Base-by-base conservation (phyloP, 2,329 filamentous ascomycete species). In the Emydomyces testavorans region DNA sequence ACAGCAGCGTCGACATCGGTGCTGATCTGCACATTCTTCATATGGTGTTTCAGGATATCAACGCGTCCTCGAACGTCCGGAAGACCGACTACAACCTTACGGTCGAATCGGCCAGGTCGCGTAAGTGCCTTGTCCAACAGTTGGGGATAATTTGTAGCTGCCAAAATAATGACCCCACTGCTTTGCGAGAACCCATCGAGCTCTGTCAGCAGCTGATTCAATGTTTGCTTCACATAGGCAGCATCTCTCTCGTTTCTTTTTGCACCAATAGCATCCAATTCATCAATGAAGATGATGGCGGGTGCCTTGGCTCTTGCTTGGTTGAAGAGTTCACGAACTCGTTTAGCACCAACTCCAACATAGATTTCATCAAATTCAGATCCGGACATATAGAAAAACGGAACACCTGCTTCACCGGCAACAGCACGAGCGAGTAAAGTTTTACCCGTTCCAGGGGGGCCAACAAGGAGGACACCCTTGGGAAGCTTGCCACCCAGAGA, bases 331-430 rank as follows among this genome's bases (percentile, higher is more conserved):
- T 95, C 92, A 50, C 92, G 86, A 41, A 98, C 90, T 60, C 92
- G 85, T 74, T 98, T 94, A 38, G 88, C 88, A 62, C 89, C 88
- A 46, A 98, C 92, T 62, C 92, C 92, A 29, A 98, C 93, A 61
- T 95, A 98, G 45, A 98, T 83, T 67, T 98, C 92, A 61, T 98
- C 92, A 62, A 98, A 98, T 65, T 98, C 92, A 50, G 87, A 94
- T 43, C 92, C 92, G 61, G 92, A 98, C 90, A 98, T 96, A 76
- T 95, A 98, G 75, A 96, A 98, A 75, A 98, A 98, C 1, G 92
- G 92, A 15, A 98, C 92, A 48, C 90, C 92, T 46, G 92, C 89
- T 71, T 98, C 92, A 45, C 92, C 92, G 40, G 92, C 92, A 52
- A 98, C 92, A 48, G 92, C 93, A 60, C 92, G 83, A 53, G 92